A percentile compares a stretch with the other conserved stretches of the same genome.
These are phyloP conservation scores for Sicyos edulis DNA, from an alignment of 306 rosid species.

Conservation along the genomic window DNA sequence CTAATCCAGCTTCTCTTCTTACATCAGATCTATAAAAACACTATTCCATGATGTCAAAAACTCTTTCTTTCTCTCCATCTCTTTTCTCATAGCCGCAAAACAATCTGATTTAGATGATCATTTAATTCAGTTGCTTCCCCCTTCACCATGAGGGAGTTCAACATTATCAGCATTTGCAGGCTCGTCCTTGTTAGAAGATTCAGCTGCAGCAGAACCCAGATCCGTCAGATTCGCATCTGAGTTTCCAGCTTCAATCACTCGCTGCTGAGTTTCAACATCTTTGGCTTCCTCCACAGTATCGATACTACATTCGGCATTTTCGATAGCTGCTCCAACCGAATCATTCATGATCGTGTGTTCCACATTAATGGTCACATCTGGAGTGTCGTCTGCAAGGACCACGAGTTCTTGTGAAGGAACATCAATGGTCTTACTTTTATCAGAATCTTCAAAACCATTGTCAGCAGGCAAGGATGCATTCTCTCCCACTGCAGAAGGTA, in stretches of 20 bases:
- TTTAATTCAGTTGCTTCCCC: neutral
- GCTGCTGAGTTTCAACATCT: conserved; percentile 26
- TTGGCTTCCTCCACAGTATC: conserved; percentile 20
- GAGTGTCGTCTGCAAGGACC: neutral
- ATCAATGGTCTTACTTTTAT: neutral
- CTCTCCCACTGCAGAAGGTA: conserved; percentile 4
- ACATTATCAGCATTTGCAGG: neutral
- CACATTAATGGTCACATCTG: neutral
- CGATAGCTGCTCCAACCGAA: conserved; percentile 28
- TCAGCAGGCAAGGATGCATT: neutral
- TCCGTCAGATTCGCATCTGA: conserved; percentile 10
- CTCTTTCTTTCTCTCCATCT: neutral
- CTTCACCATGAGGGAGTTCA: neutral
- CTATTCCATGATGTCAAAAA: neutral
- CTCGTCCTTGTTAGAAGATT: neutral
- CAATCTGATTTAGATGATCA: no score
- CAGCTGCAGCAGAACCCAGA: neutral
- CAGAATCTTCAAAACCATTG: conserved; percentile 4
- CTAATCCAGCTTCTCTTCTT: neutral
- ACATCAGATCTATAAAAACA: neutral
- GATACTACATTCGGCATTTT: neutral
- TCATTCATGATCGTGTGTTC: conserved; percentile 10
- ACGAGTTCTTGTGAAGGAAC: neutral
- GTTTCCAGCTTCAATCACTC: conserved; percentile 26
- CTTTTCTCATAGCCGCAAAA: neutral